Evolutionary conservation across 768 basidiomycete species (phyloP), one percentile per base, ranked within the genome.

Genomic region (Phanerochaete carnosa): DNA sequence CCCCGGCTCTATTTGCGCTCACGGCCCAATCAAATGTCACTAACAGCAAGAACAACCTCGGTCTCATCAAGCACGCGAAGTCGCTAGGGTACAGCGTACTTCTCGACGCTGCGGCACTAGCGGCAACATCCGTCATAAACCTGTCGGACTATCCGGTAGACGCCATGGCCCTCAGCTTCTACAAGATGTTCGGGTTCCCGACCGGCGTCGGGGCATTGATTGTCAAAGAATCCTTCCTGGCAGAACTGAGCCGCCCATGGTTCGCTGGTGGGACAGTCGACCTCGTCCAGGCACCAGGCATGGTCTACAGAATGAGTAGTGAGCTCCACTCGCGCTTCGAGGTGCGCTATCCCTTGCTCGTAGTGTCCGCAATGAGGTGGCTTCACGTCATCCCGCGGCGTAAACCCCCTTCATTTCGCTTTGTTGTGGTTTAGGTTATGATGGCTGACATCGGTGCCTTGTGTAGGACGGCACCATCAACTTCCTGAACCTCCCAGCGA

Each of bases 101-200:
- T n/a, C 75, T 94, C 35, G 92, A 94, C 68, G 90, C 88, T 16
- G 92, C 92, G 6, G 92, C 92, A 2, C 77, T 94, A 39, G 91
- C 86, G 1, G 85, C 92, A 11, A 87, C 89, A 1, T 84, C 90
- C 8, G 68, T 76, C 19, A 80, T 94, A 57, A 88, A 88, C 13
- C 76, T 94, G 15, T 72, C 80, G 1, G 82, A 87, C 55, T 80
- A 79, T 30, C 83, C 86, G 3, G 87, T 92, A 12, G 92, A 94
- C 71, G 92, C 91, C 1, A 85, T 92, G 81, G 90, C 86, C 0
- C 69, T 94, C 56, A 90, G 88, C 46, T 92, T 94, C 67, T 94
- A 94, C 75, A 94, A 94, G 66, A 92, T 94, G 88, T 91, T 92
- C 64, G 92, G 92, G 33, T 94, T 86, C 65, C 92, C 92, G 12